Evolutionary conservation across 83 land plant genomes (phyloP).

Genomic region (Picea abies): DNA sequence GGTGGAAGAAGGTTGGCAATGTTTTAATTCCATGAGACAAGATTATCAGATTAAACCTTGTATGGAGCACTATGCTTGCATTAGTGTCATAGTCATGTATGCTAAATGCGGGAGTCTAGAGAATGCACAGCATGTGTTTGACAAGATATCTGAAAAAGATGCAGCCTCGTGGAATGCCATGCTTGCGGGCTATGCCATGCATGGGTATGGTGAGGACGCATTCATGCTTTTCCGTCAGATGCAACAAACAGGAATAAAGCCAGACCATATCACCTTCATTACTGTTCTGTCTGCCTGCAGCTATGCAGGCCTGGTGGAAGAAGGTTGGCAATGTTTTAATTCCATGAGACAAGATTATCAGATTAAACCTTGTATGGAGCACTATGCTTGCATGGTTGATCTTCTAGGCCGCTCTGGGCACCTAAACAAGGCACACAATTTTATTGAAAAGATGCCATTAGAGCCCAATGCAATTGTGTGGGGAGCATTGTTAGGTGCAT

Average conservation of each 20-base stretch:
- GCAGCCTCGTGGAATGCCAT: constrained; percentile 70
- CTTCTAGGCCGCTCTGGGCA: constrained; percentile 65
- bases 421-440: constrained; percentile 48
- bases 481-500: constrained; percentile 55
- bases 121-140: constrained; percentile 44
- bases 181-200: constrained; percentile 48
- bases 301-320: constrained; percentile 38
- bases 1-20: constrained; percentile 45
- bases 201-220: constrained; percentile 49
- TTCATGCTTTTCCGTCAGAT: constrained; percentile 48
- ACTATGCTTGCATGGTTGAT: constrained; percentile 58
- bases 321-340: constrained; percentile 48
- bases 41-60: constrained; percentile 42
- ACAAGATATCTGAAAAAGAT: constrained; percentile 26
- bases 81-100: constrained; percentile 52
- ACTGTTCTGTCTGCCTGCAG: constrained; percentile 45
- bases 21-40: constrained; percentile 47
- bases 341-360: constrained; percentile 47
- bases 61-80: constrained; percentile 52
- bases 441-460: constrained; percentile 55
- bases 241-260: constrained; percentile 33
- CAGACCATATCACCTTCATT: constrained; percentile 48
- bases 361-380: constrained; percentile 42
- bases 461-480: constrained; percentile 47
- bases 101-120: constrained; percentile 49